Conservation (phyloP, 306 rosid species). For the Lablab purpureus region DNA sequence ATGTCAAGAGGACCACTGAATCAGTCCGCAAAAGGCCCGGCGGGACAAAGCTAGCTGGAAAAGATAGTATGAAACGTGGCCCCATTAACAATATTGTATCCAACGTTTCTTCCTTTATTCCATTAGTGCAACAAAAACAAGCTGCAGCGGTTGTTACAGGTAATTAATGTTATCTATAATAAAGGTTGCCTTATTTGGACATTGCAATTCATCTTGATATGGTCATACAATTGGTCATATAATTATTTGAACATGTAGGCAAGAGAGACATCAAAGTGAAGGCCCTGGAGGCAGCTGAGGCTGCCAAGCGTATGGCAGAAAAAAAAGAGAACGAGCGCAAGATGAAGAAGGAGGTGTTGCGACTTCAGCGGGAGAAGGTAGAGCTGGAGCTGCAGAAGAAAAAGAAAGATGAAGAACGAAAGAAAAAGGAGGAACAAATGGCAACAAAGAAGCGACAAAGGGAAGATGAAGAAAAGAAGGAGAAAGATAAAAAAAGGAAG, state of each 20-base stretch:
- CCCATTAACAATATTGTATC: conserved; percentile 72
- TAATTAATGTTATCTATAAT: conserved; percentile 38
- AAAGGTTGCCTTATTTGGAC: conserved; percentile 12
- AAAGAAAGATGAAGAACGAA: conserved; percentile 76
- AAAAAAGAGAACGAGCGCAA: conserved; percentile 92
- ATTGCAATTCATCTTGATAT: conserved; percentile 1
- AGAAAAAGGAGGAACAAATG: conserved; percentile 75
- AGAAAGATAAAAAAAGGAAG: conserved; percentile 78
- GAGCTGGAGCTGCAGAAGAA: conserved; percentile 77
- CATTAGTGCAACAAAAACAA: conserved; percentile 93
- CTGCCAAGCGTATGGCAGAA: conserved; percentile 80
- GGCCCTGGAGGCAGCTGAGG: conserved; percentile 90
- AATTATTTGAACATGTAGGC: conserved; percentile 57
- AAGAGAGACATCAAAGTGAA: conserved; percentile 90
- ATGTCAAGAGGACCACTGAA: conserved; percentile 57
- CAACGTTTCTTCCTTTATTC: conserved; percentile 85
- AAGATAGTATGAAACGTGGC: conserved; percentile 57
- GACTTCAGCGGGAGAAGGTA: conserved; percentile 68
- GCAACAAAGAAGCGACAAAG: conserved; percentile 87
- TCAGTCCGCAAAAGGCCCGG: conserved; percentile 58
- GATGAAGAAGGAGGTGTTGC: conserved; percentile 82
- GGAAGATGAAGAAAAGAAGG: conserved; percentile 82
- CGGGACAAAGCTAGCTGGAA: conserved; percentile 70
- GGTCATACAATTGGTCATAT: conserved; percentile 3
- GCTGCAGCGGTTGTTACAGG: conserved; percentile 78